Base-by-base conservation (phyloP, 495 filamentous ascomycete species). In the Eremomyces bilateralis region DNA sequence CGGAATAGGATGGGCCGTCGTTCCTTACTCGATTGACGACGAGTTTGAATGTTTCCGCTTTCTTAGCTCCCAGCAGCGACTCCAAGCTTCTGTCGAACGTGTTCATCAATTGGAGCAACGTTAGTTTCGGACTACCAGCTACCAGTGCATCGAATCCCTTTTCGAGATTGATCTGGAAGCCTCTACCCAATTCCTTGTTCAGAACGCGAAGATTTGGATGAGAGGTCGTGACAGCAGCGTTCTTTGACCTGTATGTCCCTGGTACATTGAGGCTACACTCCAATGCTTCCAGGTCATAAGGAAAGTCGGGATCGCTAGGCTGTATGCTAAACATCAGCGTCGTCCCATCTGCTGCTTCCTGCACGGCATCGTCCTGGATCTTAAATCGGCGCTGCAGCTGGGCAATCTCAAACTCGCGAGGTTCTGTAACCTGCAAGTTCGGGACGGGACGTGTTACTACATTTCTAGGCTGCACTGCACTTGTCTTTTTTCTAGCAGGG, bases 231-330 rank as follows among this genome's bases (percentile, higher is more conserved):
- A 5, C 35, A 30, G 30, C 34, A 43, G 33, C 36, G 2, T 79
- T 77, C n/a, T n/a, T n/a, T n/a, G n/a, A n/a, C n/a, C n/a, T n/a
- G 48, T 80, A 88, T 10, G 47, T 50, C 0, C 34, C 38, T 1
- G 82, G 80, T 4, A 93, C 63, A 34, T 56, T 62, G n/a, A 93
- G 57, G 1, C 67, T 57, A 46, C 80, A 83, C 37, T 76, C 59
- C n/a, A 90, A 56, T 15, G 60, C 59, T 8, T 73, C 65, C 40
- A 90, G 55, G 15, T 83, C 76, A 40, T 78, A 90, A 3, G 80
- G 73, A 40, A 85, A 85, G 47, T 90, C 80, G 0, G 80, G 80
- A 47, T 90, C 83, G n/a, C 80, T 84, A 3, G 83, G 83, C 11
- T 51, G 53, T 36, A 93, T 42, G 15, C 57, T 60, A 50, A 91